A percentile compares a stretch with the other conserved stretches of the same genome.
These are phyloP conservation scores for Gnomoniopsis sp. DNA, from an alignment of 2,329 filamentous ascomycete species.

Conservation along the genomic window DNA sequence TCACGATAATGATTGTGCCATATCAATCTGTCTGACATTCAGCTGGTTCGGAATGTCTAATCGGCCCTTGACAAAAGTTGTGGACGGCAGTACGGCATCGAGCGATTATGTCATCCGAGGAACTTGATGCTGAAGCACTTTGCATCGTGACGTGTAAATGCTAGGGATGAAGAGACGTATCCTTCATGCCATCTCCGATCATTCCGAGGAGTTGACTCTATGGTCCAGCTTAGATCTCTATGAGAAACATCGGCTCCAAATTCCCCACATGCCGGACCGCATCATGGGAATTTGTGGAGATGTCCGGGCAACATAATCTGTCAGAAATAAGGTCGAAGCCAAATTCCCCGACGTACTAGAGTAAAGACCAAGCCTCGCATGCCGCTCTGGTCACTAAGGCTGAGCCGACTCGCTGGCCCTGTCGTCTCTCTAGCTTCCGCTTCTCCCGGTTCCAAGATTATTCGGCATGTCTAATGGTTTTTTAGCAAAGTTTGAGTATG, in stretches of 20 bases:
- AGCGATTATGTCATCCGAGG: too few species aligned
- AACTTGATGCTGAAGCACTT: too few species aligned
- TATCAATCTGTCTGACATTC: too few species aligned
- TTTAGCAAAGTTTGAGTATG: not conserved
- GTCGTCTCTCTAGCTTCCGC: not conserved
- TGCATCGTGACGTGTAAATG: too few species aligned
- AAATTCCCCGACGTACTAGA: not conserved
- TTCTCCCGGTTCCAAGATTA: not conserved
- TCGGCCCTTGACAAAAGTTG: too few species aligned
- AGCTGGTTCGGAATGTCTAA: too few species aligned
- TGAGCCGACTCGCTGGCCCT: not conserved
- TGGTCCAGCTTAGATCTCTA: too few species aligned
- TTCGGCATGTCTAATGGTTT: not conserved
- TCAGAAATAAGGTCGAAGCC: slow-evolving; percentile 3
- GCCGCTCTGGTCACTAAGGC: not conserved
- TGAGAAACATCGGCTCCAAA: not conserved
- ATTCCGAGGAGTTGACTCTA: not conserved
- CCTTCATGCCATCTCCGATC: not conserved
- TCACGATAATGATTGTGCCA: too few species aligned
- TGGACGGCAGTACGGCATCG: too few species aligned
- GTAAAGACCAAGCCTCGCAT: not conserved
- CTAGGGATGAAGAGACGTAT: not conserved
- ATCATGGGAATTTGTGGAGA: slow-evolving; percentile 14
- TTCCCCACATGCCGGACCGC: not conserved
- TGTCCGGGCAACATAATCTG: slow-evolving; percentile 6